Conservation (phyloP, 2,329 filamentous ascomycete species). For the Geosmithia morbida region DNA sequence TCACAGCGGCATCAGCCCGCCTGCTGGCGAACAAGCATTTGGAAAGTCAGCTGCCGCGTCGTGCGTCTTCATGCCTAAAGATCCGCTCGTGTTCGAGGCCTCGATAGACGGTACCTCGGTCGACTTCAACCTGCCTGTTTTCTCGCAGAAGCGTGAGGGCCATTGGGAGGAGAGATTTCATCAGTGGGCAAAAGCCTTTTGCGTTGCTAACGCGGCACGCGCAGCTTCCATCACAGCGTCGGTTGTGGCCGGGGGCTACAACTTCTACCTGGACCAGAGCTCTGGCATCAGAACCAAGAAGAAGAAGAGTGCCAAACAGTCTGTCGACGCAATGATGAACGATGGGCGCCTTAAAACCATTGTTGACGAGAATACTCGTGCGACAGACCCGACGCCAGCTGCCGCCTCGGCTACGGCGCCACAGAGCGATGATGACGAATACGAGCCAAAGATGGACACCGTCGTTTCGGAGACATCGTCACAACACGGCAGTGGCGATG, state of each 20-base stretch:
- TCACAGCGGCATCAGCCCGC: background rate
- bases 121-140: slow-evolving; percentile 12
- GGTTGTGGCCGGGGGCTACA: slow-evolving; percentile 12
- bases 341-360: slow-evolving; percentile 10
- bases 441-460: slow-evolving; percentile 7
- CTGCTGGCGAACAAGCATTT: background rate
- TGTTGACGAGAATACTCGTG: background rate
- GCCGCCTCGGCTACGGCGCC: background rate
- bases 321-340: slow-evolving; percentile 11
- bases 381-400: background rate
- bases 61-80: slow-evolving; percentile 7
- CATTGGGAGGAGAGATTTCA: slow-evolving; percentile 19
- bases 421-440: slow-evolving; percentile 9
- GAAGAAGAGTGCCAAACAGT: slow-evolving; percentile 14
- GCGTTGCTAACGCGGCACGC: slow-evolving; percentile 9
- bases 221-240: slow-evolving; percentile 9
- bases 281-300: slow-evolving; percentile 17
- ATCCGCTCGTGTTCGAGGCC: slow-evolving; percentile 8
- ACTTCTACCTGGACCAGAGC: slow-evolving; percentile 14
- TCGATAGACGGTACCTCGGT: slow-evolving; percentile 2
- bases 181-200: slow-evolving; percentile 18
- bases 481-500: background rate
- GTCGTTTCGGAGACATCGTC: background rate
- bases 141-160: slow-evolving; percentile 11
- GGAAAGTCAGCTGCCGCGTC: background rate